These are phyloP conservation scores for Helminthosporium solani DNA, from an alignment of 2,329 filamentous ascomycete genomes.

Conservation along the genomic window DNA sequence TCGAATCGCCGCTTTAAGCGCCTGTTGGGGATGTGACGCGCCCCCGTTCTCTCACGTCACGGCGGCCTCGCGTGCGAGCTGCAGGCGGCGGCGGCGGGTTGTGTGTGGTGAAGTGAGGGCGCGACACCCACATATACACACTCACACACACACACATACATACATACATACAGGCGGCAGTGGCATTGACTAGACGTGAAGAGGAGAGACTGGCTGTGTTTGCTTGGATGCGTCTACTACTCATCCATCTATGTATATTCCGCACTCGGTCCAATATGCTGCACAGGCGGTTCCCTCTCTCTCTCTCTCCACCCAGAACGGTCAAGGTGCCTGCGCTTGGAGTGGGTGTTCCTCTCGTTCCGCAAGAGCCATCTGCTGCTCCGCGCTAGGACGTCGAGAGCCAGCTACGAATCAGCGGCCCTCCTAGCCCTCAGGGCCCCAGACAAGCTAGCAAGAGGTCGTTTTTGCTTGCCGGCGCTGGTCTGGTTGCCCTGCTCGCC, in stretches of 20 bases:
- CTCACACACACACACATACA: no score
- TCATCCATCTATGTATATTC: no score
- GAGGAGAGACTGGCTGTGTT: no score
- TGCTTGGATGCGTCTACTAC: no score
- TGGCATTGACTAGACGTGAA: no score
- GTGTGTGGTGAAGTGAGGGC: background rate
- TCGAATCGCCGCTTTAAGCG: constrained; percentile 21
- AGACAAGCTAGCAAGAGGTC: constrained; percentile 19
- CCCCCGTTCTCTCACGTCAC: background rate
- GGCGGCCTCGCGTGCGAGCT: background rate
- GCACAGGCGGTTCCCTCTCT: no score
- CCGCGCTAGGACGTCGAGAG: constrained; percentile 21
- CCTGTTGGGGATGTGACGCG: constrained; percentile 1
- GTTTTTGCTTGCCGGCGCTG: constrained; percentile 27
- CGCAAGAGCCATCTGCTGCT: constrained; percentile 17
- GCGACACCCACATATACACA: background rate
- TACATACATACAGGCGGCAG: no score
- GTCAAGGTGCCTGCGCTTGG: constrained; percentile 1
- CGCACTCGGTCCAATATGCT: no score
- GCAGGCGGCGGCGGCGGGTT: background rate
- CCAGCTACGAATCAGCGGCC: constrained; percentile 24
- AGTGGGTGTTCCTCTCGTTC: constrained; percentile 16
- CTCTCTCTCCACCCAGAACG: no score
- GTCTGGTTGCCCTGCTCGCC: constrained; percentile 12
- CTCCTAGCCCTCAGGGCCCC: constrained; percentile 15